Evolutionary conservation across 2,329 filamentous ascomycete genomes (phyloP).

Genomic region (Talaromyces verruculosus): DNA sequence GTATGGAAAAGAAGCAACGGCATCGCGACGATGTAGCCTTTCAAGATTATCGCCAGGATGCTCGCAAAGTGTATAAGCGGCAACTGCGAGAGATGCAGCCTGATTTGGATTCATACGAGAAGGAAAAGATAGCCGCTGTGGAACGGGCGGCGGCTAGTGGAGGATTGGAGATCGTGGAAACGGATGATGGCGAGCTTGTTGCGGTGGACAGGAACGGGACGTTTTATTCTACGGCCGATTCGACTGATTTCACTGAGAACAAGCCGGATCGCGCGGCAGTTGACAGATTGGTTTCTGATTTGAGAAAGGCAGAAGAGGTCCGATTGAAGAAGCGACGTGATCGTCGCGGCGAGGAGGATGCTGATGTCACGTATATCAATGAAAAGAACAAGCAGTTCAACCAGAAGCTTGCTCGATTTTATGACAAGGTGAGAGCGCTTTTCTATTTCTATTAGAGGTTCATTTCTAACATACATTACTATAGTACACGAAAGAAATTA

Average conservation of each 20-base stretch:
- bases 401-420: slow-evolving; percentile 91
- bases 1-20: slow-evolving; percentile 78
- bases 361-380: slow-evolving; percentile 98
- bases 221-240: slow-evolving; percentile 87
- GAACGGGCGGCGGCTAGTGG: slow-evolving; percentile 82
- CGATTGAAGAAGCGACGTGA: slow-evolving; percentile 83
- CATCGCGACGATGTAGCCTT: slow-evolving; percentile 86
- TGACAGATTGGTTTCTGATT: slow-evolving; percentile 80
- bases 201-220: slow-evolving; percentile 88
- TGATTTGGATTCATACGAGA: slow-evolving; percentile 80
- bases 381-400: slow-evolving; percentile 99
- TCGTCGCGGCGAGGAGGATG: slow-evolving; percentile 77
- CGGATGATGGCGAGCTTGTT: slow-evolving; percentile 89
- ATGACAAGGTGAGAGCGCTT: slow-evolving; percentile 69
- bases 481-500: slow-evolving; percentile 87
- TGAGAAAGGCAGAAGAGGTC: slow-evolving; percentile 84
- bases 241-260: slow-evolving; percentile 76
- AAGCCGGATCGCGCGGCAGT: slow-evolving; percentile 84
- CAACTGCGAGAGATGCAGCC: slow-evolving; percentile 76
- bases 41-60: slow-evolving; percentile 82
- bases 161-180: slow-evolving; percentile 89
- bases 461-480: slow-evolving; percentile 24
- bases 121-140: slow-evolving; percentile 79
- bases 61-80: slow-evolving; percentile 89
- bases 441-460: not conserved